Percentiles rank a stretch among this genome's conserved stretches.
These are phyloP conservation scores for Mesotaenium endlicherianum DNA, from an alignment of 139 green algal species.

Conservation along the genomic window DNA sequence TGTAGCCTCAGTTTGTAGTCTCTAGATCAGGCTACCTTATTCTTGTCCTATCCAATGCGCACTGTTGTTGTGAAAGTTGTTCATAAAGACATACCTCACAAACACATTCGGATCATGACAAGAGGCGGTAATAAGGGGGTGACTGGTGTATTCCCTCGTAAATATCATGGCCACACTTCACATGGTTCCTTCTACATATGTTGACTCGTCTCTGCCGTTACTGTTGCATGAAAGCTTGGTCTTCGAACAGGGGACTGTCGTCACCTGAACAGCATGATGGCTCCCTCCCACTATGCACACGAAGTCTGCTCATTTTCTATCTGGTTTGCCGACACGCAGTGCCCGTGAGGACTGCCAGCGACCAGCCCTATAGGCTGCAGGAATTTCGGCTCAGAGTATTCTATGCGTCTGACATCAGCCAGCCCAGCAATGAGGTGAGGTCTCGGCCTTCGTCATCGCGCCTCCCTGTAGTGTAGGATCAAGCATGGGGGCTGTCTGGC, in stretches of 20 bases:
- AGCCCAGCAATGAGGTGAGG: constrained; percentile 68
- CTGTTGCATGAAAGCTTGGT: not conserved
- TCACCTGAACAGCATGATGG: not conserved
- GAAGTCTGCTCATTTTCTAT: constrained; percentile 58
- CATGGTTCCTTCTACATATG: no score
- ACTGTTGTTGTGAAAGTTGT: not conserved
- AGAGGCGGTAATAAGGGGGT: no score
- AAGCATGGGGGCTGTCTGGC: no score
- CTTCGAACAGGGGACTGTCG: not conserved
- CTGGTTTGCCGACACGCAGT: constrained; percentile 56
- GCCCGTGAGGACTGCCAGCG: constrained; percentile 64
- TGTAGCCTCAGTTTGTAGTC: not conserved
- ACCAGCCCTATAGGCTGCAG: constrained; percentile 69
- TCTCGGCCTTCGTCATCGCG: not conserved
- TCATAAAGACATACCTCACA: no score
- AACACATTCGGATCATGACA: no score
- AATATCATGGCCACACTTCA: no score
- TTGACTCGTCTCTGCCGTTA: no score
- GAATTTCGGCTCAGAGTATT: constrained; percentile 75
- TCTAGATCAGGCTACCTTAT: not conserved
- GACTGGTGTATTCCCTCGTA: no score
- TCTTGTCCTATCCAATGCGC: not conserved
- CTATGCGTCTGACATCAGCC: constrained; percentile 58
- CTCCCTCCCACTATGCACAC: not conserved
- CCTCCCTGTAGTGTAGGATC: not conserved